These are phyloP conservation scores for Verbena officinalis DNA, from an alignment of 257 asterid species.

Conservation along the genomic window DNA sequence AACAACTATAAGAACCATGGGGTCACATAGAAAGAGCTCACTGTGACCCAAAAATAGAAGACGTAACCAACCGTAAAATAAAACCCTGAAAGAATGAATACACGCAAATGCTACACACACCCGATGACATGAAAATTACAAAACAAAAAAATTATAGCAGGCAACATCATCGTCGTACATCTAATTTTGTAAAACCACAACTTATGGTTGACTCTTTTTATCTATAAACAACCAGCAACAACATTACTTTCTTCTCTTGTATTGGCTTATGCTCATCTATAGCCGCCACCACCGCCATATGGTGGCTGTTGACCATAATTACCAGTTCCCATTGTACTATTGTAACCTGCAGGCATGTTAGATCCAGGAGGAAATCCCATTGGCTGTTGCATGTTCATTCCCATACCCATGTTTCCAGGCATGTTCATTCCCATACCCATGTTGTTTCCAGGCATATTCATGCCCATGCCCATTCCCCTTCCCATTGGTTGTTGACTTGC, in stretches of 20 bases:
- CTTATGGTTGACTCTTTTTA: slow-evolving; percentile 28
- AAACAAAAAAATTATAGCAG: slow-evolving; percentile 26
- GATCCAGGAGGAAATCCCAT: slow-evolving; percentile 69
- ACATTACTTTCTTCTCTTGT: slow-evolving; percentile 3
- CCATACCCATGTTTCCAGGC: slow-evolving; percentile 34
- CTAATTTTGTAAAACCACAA: slow-evolving; percentile 32
- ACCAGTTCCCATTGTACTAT: slow-evolving; percentile 69
- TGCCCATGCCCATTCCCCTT: slow-evolving; percentile 39
- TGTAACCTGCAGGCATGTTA: slow-evolving; percentile 64
- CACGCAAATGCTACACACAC: slow-evolving; percentile 40
- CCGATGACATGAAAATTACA: slow-evolving; percentile 37
- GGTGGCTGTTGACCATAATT: slow-evolving; percentile 67
- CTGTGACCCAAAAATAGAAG: slow-evolving; percentile 40
- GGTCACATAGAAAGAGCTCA: slow-evolving; percentile 38
- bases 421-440: slow-evolving; percentile 39
- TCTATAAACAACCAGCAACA: slow-evolving; percentile 28
- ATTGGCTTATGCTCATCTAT: slow-evolving; percentile 44
- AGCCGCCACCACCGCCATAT: slow-evolving; percentile 87
- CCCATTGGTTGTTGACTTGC: no score
- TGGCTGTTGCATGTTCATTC: slow-evolving; percentile 62
- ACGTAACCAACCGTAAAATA: slow-evolving; percentile 34
- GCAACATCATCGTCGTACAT: slow-evolving; percentile 23
- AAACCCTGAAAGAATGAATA: slow-evolving; percentile 45
- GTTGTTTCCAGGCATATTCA: slow-evolving; percentile 23
- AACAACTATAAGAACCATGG: slow-evolving; percentile 35